These are phyloP conservation scores for Cyclotella baltica DNA, from an alignment of 108 stramenopile species.

Conservation along the genomic window DNA sequence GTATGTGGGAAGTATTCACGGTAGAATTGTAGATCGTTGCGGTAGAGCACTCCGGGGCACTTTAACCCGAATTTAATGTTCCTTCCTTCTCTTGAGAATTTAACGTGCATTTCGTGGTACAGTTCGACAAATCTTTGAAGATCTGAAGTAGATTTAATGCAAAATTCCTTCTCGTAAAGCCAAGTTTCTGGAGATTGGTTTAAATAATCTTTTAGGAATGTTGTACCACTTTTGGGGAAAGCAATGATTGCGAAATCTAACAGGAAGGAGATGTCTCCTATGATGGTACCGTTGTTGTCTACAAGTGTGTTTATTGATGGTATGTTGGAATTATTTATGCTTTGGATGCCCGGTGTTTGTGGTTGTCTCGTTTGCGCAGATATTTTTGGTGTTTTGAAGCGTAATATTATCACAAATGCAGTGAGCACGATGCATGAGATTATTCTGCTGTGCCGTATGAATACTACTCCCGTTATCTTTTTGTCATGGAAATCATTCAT, in stretches of 20 bases:
- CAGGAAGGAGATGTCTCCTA: constrained; percentile 51
- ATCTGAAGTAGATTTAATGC: constrained; percentile 33
- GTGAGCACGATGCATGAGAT: not conserved
- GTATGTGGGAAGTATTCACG: constrained; percentile 53
- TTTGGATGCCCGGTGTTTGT: not conserved
- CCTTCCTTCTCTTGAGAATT: constrained; percentile 13
- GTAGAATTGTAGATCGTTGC: constrained; percentile 37
- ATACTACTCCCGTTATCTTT: too few relatives aligned
- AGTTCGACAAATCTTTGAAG: constrained; percentile 14
- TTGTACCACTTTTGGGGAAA: constrained; percentile 83
- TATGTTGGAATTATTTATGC: too few relatives aligned
- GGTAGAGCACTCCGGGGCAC: constrained; percentile 55
- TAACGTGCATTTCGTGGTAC: constrained; percentile 33
- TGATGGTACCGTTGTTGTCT: constrained; percentile 33
- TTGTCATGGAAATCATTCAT: too few relatives aligned
- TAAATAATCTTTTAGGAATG: constrained; percentile 65
- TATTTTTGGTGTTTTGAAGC: not conserved
- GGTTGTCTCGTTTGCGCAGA: not conserved
- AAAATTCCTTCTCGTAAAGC: constrained; percentile 44
- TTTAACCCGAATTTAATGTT: constrained; percentile 42
- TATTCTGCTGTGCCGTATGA: too few relatives aligned
- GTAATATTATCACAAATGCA: not conserved
- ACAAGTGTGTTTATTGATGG: constrained; percentile 35
- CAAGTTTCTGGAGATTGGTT: constrained; percentile 29
- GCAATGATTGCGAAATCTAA: constrained; percentile 84